Base-by-base conservation (phyloP, 768 basidiomycete species). In the Sarcodon aspratus region DNA sequence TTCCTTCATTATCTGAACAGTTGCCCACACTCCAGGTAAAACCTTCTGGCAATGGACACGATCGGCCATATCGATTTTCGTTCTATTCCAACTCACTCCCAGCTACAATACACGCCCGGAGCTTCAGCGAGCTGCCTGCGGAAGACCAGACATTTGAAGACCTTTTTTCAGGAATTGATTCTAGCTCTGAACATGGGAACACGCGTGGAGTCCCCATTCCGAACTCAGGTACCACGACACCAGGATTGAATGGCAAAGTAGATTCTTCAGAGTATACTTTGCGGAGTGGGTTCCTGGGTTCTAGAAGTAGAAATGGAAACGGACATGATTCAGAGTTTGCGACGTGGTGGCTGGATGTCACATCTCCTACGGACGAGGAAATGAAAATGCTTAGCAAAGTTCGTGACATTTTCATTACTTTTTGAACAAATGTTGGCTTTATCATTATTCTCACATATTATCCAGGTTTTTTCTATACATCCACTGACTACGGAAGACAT, bases 401-500 rank as follows among this genome's bases (percentile, higher is more conserved):
- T 57, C 36, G 69, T 27, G 21, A 27, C 21, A 2, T 59, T 12
- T 9, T 7, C 6, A 17, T 37, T 18, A 17, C n/a, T 44, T 37
- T 45, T 12, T 9, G 32, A 43, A n/a, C 47, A 31, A 37, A 46
- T 48, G 33, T 36, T 34, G 17, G 33, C 12, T 45, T 54, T 46
- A 48, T 21, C 31, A 42, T 9, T 48, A 3, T 5, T 36, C 38
- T 37, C 17, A 40, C 43, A 46, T 35, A 33, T 52, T 31, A 21
- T 32, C 10, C 52, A 96, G 94, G 93, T 95, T 9, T 99, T 98
- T 66, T 78, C 77, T 15, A 96, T 99, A 59, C 96, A 99, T 68
- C 96, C 96, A 3, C 74, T 99, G 55, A 99, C 96, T 5, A 95
- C 95, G 15, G 96, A 99, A 71, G 96, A 99, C 71, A 98, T 99